A percentile compares a stretch with the other conserved stretches of the same genome.
Evolutionary conservation across 768 basidiomycete species (phyloP).

Genomic region (Suillus tomentosus): DNA sequence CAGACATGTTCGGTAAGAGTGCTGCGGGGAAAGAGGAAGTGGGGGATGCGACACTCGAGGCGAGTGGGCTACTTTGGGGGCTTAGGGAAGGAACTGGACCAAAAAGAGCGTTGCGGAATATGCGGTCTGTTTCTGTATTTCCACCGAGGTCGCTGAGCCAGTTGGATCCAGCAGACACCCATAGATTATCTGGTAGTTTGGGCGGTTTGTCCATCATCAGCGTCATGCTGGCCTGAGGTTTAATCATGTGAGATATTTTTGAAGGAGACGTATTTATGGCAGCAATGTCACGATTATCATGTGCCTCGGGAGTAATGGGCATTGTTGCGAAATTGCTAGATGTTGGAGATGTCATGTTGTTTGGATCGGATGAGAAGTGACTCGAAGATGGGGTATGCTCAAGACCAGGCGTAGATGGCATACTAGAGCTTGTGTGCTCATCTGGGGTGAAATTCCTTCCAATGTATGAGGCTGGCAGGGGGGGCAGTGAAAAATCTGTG

Average conservation of each 20-base stretch:
- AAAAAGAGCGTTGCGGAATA: constrained; percentile 29
- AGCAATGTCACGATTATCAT: constrained; percentile 15
- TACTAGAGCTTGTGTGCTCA: constrained; percentile 12
- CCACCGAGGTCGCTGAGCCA: constrained; percentile 37
- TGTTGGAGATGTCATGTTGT: constrained; percentile 27
- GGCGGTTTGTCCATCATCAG: constrained; percentile 12
- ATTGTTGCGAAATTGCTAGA: constrained; percentile 31
- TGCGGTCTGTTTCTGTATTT: constrained; percentile 32
- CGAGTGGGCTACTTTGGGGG: constrained; percentile 25
- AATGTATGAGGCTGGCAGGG: constrained; percentile 32
- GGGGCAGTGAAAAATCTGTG: constrained; percentile 33
- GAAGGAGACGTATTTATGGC: constrained; percentile 18
- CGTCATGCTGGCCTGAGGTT: constrained; percentile 5
- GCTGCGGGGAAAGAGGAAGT: constrained; percentile 20
- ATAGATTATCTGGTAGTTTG: constrained; percentile 13
- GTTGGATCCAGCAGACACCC: constrained; percentile 26
- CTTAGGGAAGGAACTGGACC: constrained; percentile 15
- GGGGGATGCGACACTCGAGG: constrained; percentile 25
- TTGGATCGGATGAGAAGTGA: constrained; percentile 5
- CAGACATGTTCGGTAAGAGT: constrained; percentile 18
- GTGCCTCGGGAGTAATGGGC: constrained; percentile 25
- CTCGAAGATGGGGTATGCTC: constrained; percentile 12
- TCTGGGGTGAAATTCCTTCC: constrained; percentile 23
- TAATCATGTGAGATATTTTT: constrained; percentile 12
- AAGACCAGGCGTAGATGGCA: constrained; percentile 16